phyloP scores from a whole-genome alignment of 257 asterid species.

The Rubia yunnanensis region DNA sequence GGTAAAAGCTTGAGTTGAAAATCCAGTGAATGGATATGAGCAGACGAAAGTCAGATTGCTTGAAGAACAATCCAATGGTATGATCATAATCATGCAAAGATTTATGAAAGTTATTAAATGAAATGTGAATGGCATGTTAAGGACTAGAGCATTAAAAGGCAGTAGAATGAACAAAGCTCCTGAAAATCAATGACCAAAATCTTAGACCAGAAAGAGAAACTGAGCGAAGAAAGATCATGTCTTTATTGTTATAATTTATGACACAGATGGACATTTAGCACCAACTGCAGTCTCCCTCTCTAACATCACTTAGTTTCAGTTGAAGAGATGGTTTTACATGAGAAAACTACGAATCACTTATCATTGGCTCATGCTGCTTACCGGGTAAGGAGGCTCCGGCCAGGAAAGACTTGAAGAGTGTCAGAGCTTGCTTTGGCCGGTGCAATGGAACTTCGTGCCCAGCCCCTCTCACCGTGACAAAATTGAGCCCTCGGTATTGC shows the following conservation, averaged over 20 bases:
- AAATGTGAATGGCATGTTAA: no score
- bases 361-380: slow-evolving; percentile 20
- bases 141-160: no score
- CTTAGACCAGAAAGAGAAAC: neutral
- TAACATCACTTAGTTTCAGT: neutral
- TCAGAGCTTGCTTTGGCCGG: slow-evolving; percentile 70
- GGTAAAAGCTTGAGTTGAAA: no score
- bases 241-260: neutral
- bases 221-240: neutral
- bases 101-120: no score
- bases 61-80: no score
- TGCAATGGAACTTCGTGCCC: slow-evolving; percentile 91
- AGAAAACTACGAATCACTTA: slow-evolving; percentile 20
- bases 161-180: no score
- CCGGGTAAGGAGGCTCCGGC: slow-evolving; percentile 59
- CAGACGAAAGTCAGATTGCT: no score
- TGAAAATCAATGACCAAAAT: neutral
- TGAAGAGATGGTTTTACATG: neutral
- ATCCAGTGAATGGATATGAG: no score
- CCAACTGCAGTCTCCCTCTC: no score
- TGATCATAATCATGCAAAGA: no score
- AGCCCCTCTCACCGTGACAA: slow-evolving; percentile 80
- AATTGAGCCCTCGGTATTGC: slow-evolving; percentile 70
- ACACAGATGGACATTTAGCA: neutral
- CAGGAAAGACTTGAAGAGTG: slow-evolving; percentile 51